Base-by-base conservation (phyloP, 1,139 yeast species). In the Meyerozyma athensensis region DNA sequence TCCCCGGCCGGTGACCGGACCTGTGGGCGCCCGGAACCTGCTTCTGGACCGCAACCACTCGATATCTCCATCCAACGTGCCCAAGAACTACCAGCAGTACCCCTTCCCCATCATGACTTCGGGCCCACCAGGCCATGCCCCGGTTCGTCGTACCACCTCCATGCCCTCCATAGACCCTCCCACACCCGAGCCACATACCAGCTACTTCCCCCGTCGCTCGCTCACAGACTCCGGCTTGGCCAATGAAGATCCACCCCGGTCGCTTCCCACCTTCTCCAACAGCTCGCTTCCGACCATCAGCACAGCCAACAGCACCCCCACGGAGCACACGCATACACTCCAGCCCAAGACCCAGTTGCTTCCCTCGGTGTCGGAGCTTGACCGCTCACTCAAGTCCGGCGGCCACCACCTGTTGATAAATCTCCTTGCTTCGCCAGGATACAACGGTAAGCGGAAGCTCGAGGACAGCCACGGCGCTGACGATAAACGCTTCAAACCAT, bases 361-460 rank as follows among this genome's bases (percentile, higher is more conserved):
- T 17, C 71, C 71, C 2, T 59, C 65, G 18, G 68, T 66, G 21
- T 59, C 61, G 37, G 72, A 67, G 44, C 54, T 66, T 33, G 70
- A 64, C 39, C 62, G 60, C 38, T 56, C 62, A 21, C 59, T 66
- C 39, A 53, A 58, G 19, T 28, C 32, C n/a, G 32, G 32, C 7
- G 32, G 32, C 20, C n/a, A 19, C 12, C 19, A 28, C 20, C 32
- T 18, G 19, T 5, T 28, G 10, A 18, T 28, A 20, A 16, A 9
- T 14, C 32, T 28, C 6, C 7, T 28, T 9, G 32, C 32, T 3
- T 28, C 32, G 13, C 32, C 32, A 5, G 18, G 20, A 12, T 28
- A 16, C 32, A 17, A 28, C 32, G 18, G 18, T 14, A 28, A 28
- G 17, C 18, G 32, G 19, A 28, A 14, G 20, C 20, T 28, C 12